Evolutionary conservation across 352 stramenopile genomes (phyloP), one percentile per base, ranked within the genome.

Genomic region (Phytophthora citrophthora): DNA sequence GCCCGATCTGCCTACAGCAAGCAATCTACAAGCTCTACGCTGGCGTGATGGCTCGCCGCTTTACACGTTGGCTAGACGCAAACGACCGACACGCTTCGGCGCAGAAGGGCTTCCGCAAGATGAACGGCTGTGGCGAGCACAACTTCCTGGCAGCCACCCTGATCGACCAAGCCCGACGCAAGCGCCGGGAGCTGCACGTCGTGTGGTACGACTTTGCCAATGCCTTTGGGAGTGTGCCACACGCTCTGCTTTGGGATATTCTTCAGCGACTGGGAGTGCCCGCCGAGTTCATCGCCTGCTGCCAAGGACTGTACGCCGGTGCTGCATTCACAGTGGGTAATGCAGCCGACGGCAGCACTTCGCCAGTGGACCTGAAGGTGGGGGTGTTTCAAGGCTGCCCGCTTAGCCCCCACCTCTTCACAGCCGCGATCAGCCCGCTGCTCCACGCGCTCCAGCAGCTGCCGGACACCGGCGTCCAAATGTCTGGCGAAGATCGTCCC

Each of bases 1-100:
- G 71, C 12, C 61, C 67, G 12, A 78, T 77, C 51, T 76, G 61
- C 24, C 40, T 82, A 3, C 73, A 82, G 50, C 55, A 52, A 18
- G 51, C 56, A 2, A 50, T 77, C 13, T 82, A 73, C 73, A 81
- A 81, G 54, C 6, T 76, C 6, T 78, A 72, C 52, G 26, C 69
- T 0, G 44, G 16, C 27, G 11, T 72, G 3, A 39, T 80, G 12
- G 45, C 24, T 0, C 45, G 39, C 0, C n/a, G n/a, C 0, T 32
- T 80, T 2, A 56, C 27, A 3, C 16, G 27, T 0, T 75, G 61
- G 61, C 20, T 75, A 8, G 58, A 70, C 10, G 38, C 16, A 5
- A 77, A 77, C 31, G 54, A 40, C 77, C 68, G 54, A 2, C 49
- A 68, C 11, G 24, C 58, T 0, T 1, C 4, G 0, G 44, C 54